Evolutionary conservation across 306 rosid genomes (phyloP).

Genomic region (Inga oerstediana): DNA sequence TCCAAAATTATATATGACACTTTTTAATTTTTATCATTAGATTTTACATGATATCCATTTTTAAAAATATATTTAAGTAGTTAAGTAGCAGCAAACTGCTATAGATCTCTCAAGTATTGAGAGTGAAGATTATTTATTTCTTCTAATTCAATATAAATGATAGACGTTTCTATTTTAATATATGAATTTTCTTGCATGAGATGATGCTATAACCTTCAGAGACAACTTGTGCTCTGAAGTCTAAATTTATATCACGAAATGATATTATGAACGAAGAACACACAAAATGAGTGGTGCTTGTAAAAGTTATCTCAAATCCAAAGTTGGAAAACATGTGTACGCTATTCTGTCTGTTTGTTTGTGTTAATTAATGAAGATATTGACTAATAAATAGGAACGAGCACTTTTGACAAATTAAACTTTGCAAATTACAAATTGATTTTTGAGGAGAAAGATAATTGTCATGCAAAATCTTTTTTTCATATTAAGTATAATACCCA

Average conservation of each 20-base stretch:
- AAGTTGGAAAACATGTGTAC: background rate
- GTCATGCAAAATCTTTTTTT: background rate
- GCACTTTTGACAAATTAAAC: background rate
- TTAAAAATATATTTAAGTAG: background rate
- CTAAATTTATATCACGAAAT: background rate
- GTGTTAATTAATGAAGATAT: background rate
- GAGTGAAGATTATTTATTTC: background rate
- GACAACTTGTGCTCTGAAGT: background rate
- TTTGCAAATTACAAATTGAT: slow-evolving; percentile 4
- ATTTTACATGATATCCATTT: background rate
- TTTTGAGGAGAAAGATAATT: background rate
- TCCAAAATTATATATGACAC: background rate
- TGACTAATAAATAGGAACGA: background rate
- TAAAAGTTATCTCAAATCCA: background rate
- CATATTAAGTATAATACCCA: background rate
- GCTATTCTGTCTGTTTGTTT: background rate
- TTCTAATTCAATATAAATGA: background rate
- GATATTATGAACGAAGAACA: background rate
- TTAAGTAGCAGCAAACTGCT: background rate
- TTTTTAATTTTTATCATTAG: background rate
- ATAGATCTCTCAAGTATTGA: background rate
- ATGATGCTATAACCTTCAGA: background rate
- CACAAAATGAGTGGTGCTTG: background rate
- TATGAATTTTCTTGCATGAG: background rate
- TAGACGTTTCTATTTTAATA: background rate